phyloP scores from a whole-genome alignment of 2,329 filamentous ascomycete genomes.

The Botrytis medusae region DNA sequence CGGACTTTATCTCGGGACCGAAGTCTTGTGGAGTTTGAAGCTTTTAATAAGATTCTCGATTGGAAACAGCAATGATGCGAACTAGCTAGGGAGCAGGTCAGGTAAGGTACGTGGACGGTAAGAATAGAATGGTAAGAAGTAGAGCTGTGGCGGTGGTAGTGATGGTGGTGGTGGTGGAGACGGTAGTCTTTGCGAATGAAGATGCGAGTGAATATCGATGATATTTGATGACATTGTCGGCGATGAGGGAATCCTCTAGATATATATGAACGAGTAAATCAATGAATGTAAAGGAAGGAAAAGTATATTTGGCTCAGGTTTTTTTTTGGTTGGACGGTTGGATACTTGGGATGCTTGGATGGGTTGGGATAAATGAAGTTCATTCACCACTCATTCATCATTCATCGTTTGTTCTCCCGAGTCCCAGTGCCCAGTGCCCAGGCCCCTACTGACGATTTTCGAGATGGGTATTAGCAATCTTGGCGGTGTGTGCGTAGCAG shows the following conservation, averaged over 20 bases:
- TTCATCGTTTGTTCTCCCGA: too few relatives aligned
- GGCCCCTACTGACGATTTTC: not conserved
- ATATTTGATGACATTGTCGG: not conserved
- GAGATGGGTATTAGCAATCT: not conserved
- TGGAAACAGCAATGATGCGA: not conserved
- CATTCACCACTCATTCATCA: not conserved
- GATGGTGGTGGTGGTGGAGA: too few relatives aligned
- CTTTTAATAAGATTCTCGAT: not conserved
- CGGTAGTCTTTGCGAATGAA: too few relatives aligned
- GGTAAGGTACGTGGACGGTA: not conserved
- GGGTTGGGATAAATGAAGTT: not conserved
- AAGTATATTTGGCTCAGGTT: not conserved
- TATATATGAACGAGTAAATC: too few relatives aligned
- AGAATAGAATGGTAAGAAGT: not conserved
- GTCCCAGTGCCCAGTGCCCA: too few relatives aligned
- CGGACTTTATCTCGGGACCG: slow-evolving; percentile 2
- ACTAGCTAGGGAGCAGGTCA: not conserved
- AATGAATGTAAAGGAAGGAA: too few relatives aligned
- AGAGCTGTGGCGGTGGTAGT: not conserved
- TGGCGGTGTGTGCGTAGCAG: not conserved
- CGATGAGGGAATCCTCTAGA: too few relatives aligned
- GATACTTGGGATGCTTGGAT: not conserved
- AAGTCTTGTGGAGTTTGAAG: not conserved
- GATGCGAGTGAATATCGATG: not conserved
- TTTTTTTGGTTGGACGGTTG: not conserved